phyloP scores from a whole-genome alignment of 2,329 filamentous ascomycete genomes.

The Sphaerulina vaccinii region DNA sequence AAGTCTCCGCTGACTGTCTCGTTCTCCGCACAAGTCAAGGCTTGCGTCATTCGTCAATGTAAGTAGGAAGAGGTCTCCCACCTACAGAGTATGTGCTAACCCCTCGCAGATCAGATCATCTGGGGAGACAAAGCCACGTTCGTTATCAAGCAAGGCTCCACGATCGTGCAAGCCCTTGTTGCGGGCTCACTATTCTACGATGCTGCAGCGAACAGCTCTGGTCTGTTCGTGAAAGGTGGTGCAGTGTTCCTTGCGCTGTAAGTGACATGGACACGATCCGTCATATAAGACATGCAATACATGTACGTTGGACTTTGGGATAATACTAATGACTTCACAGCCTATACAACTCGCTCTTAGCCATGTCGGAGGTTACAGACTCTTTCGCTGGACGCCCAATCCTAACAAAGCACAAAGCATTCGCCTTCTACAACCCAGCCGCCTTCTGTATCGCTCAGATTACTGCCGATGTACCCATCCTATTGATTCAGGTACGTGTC shows the following conservation, averaged over 20 bases:
- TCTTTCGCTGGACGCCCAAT: slow-evolving; percentile 48
- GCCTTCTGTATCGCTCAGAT: slow-evolving; percentile 55
- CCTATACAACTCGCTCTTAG: slow-evolving; percentile 62
- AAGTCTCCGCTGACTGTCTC: slow-evolving; percentile 57
- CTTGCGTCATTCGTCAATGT: slow-evolving; percentile 60
- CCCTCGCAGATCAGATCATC: slow-evolving; percentile 64
- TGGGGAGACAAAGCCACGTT: slow-evolving; percentile 65
- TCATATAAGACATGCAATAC: no score
- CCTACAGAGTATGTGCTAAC: no score
- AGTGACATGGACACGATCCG: no score
- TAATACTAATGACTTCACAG: no score
- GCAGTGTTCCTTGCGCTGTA: slow-evolving; percentile 64
- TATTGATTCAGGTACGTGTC: slow-evolving; percentile 61
- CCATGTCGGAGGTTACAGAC: slow-evolving; percentile 65
- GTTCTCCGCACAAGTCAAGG: slow-evolving; percentile 56
- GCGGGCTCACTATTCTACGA: slow-evolving; percentile 68
- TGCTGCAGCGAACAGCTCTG: slow-evolving; percentile 56
- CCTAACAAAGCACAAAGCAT: slow-evolving; percentile 46
- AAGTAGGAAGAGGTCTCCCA: no score
- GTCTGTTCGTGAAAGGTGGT: slow-evolving; percentile 64
- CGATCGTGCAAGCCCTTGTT: slow-evolving; percentile 60
- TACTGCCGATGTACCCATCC: slow-evolving; percentile 53
- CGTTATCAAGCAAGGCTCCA: slow-evolving; percentile 60
- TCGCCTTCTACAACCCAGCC: slow-evolving; percentile 40
- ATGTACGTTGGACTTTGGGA: no score